Base-by-base conservation (phyloP, 495 filamentous ascomycete species). In the Xylaria telfairii region DNA sequence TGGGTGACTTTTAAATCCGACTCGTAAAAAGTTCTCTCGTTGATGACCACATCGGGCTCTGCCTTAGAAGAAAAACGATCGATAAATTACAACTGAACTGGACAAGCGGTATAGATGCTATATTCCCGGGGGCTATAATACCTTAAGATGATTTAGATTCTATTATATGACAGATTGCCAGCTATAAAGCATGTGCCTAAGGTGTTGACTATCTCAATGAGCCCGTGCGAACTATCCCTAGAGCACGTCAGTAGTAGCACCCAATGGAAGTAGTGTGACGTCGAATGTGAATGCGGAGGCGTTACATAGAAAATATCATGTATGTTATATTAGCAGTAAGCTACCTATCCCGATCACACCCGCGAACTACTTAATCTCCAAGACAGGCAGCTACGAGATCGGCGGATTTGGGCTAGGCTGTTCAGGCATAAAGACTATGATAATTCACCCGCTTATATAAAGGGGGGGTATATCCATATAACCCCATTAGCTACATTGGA, bases 1-100 rank as follows among this genome's bases (percentile, higher is more conserved):
- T 75, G 75, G 75, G 73, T 77, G 2, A 75, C 73, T 30, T 77
- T 77, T 41, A 70, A 64, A 24, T 44, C n/a, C 0, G 17, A 10
- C 2, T 62, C 56, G 30, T 62, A 21, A 53, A 44, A 1, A 6
- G 4, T 1, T 15, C 26, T 5, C 8, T 30, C 4, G 17, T 30
- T 0, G 2, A 15, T 30, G 26, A 13, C 15, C 12, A 15, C 28
- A 53, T 53, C 1, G 1, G 10, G 5, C 3, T 28, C 17, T 13
- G 26, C 1, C 51, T 17, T 17, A 5, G 15, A 54, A 5, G 15
- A 54, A 5, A 3, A 21, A 30, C 10, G 5, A 10, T 13, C 15
- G 5, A 30, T 54, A 54, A 26, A 54, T 30, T 7, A 30, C 4
- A 28, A 7, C 3, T 15, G 24, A 51, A 10, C 0, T 49, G 3